A percentile compares a stretch with the other conserved stretches of the same genome.
Evolutionary conservation across 371 early-diverging fungal genomes (phyloP).

Genomic region (Circinella minor): DNA sequence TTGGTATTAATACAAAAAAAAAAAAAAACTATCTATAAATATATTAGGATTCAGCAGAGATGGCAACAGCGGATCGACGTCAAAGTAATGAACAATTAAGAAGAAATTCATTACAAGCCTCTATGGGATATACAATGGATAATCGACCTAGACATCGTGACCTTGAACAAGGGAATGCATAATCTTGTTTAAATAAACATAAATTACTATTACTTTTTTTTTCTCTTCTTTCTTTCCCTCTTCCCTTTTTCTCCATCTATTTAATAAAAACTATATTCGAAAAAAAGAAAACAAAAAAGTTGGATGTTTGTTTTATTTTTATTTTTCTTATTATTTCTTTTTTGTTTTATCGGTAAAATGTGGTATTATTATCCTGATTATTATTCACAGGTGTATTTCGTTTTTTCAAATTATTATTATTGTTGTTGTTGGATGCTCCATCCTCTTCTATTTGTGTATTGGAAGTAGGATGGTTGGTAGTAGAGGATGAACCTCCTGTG

Average conservation of each 20-base stretch:
- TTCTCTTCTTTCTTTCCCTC: no score
- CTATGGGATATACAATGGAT: constrained; percentile 19
- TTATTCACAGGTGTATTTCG: constrained; percentile 17
- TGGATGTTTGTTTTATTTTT: not conserved
- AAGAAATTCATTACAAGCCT: constrained; percentile 16
- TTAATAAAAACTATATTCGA: no score
- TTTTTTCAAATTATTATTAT: constrained; percentile 17
- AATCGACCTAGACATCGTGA: constrained; percentile 20
- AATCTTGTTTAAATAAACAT: no score
- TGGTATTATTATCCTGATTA: constrained; percentile 11
- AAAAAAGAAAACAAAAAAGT: no score
- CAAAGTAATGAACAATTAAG: constrained; percentile 17
- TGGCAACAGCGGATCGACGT: constrained; percentile 25
- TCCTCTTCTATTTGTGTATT: constrained; percentile 12
- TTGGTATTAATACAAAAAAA: no score
- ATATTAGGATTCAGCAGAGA: constrained; percentile 10
- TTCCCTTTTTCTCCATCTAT: no score
- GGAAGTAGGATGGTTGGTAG: not conserved
- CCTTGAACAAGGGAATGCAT: constrained; percentile 9
- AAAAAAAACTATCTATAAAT: not conserved
- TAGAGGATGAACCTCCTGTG: constrained; percentile 7
- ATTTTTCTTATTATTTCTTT: not conserved
- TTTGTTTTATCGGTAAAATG: constrained; percentile 6
- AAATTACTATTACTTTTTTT: no score
- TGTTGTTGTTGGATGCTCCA: constrained; percentile 10